Conservation (phyloP, 495 filamentous ascomycete species). For the Articulospora tetracladia region DNA sequence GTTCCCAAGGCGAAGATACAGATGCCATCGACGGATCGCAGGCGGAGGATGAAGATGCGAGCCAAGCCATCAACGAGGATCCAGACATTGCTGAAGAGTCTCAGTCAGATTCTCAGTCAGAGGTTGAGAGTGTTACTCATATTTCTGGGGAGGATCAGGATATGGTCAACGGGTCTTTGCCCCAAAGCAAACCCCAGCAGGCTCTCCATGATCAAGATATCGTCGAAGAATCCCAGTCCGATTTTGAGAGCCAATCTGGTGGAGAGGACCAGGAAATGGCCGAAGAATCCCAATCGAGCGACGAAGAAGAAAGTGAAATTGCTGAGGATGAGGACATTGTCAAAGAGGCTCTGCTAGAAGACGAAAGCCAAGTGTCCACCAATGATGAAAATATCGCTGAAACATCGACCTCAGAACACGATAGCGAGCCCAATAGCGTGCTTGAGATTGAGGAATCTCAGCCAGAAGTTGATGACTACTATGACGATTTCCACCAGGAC, state of each 20-base stretch:
- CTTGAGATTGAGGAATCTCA: neutral
- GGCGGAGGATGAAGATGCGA: neutral
- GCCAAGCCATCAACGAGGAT: neutral
- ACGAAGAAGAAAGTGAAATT: neutral
- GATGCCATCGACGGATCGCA: neutral
- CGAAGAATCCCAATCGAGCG: neutral
- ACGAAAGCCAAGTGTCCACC: neutral
- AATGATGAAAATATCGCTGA: no score
- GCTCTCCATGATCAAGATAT: neutral
- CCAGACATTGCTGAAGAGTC: neutral
- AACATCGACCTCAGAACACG: neutral
- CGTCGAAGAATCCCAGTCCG: neutral
- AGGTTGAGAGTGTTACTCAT: no score
- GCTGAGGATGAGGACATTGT: neutral
- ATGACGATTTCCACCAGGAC: neutral
- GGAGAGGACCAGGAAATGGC: neutral
- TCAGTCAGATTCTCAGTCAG: neutral
- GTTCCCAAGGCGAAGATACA: neutral
- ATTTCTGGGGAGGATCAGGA: no score
- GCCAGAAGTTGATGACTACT: neutral
- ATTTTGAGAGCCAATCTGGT: neutral
- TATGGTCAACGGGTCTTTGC: no score
- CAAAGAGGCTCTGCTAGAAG: neutral
- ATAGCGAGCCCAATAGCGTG: neutral
- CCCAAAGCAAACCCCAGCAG: neutral